Conservation (phyloP, 2,329 filamentous ascomycete species). For the Beauveria bassiana region DNA sequence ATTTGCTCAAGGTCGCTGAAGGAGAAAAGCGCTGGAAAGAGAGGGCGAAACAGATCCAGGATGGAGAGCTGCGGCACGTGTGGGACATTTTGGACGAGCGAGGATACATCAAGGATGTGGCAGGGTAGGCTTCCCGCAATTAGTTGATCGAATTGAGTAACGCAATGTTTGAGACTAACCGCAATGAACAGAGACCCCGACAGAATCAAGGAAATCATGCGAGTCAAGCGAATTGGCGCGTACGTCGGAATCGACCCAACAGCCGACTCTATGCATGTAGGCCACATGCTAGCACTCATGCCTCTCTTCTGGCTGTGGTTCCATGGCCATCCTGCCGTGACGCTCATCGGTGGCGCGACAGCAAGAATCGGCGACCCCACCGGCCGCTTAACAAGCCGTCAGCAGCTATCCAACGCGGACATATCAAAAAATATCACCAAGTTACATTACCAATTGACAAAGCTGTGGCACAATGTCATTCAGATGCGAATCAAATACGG, state of each 20-base stretch:
- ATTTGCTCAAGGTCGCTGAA: slow-evolving; percentile 33
- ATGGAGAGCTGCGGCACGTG: slow-evolving; percentile 44
- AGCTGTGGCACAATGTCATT: slow-evolving; percentile 68
- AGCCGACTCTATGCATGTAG: slow-evolving; percentile 69
- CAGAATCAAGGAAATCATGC: slow-evolving; percentile 56
- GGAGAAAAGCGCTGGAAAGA: slow-evolving; percentile 41
- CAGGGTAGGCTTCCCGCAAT: slow-evolving; percentile 47
- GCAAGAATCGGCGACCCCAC: slow-evolving; percentile 74
- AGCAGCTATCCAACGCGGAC: slow-evolving; percentile 41
- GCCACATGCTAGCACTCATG: slow-evolving; percentile 76
- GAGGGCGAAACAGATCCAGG: slow-evolving; percentile 38
- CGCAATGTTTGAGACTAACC: not conserved
- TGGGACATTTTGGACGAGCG: slow-evolving; percentile 62
- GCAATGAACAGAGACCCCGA: slow-evolving; percentile 31
- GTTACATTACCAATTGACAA: slow-evolving; percentile 62
- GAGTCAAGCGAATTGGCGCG: slow-evolving; percentile 56
- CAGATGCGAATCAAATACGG: slow-evolving; percentile 56
- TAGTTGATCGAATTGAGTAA: not conserved
- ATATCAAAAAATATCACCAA: slow-evolving; percentile 57
- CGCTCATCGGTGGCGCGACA: slow-evolving; percentile 66
- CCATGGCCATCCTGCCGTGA: slow-evolving; percentile 61
- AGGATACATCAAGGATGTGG: slow-evolving; percentile 65
- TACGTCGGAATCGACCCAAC: slow-evolving; percentile 83
- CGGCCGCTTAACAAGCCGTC: slow-evolving; percentile 55
- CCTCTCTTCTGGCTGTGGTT: slow-evolving; percentile 78